Conservation (phyloP, 768 basidiomycete species). For the Leccinum obscurum region DNA sequence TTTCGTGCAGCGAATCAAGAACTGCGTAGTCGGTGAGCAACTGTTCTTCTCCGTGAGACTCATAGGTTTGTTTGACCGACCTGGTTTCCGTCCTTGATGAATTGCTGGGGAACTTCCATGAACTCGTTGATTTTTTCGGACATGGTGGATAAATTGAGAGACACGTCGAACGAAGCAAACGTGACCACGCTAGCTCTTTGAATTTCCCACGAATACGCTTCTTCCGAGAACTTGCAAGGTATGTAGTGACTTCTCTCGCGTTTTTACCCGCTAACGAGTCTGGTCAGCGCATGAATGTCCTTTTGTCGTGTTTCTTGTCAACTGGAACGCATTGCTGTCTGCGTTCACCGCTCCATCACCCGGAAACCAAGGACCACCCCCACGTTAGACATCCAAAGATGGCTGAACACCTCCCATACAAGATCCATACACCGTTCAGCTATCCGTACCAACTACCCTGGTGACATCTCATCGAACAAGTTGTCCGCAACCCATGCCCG, state of each 20-base stretch:
- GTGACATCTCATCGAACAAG: constrained; percentile 15
- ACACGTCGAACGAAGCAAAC: constrained; percentile 23
- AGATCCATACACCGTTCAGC: constrained; percentile 6
- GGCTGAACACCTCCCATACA: constrained; percentile 19
- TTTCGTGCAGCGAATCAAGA: constrained; percentile 96
- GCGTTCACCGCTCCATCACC: constrained; percentile 25
- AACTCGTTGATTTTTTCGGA: constrained; percentile 91
- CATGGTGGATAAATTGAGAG: constrained; percentile 49
- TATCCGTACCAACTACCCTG: constrained; percentile 1
- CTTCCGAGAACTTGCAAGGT: constrained; percentile 1
- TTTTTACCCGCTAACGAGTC: constrained; percentile 8
- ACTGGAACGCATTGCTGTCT: constrained; percentile 29
- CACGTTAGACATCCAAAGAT: constrained; percentile 22
- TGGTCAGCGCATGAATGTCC: constrained; percentile 63
- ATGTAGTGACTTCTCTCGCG: constrained; percentile 12
- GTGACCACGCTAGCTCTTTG: constrained; percentile 22
- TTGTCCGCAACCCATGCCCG: constrained; percentile 24
- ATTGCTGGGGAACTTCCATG: constrained; percentile 88
- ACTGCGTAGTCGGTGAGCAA: constrained; percentile 48
- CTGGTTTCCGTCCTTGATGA: constrained; percentile 91
- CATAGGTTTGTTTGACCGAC: constrained; percentile 52
- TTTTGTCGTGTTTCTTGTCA: constrained; percentile 39
- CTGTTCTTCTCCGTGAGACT: not conserved
- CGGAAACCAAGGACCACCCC: constrained; percentile 10
- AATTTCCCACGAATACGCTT: constrained; percentile 29